A percentile compares a stretch with the other conserved stretches of the same genome.
These are phyloP conservation scores for Spinellus fusiger DNA, from an alignment of 192 early-diverging fungal species.

Conservation along the genomic window DNA sequence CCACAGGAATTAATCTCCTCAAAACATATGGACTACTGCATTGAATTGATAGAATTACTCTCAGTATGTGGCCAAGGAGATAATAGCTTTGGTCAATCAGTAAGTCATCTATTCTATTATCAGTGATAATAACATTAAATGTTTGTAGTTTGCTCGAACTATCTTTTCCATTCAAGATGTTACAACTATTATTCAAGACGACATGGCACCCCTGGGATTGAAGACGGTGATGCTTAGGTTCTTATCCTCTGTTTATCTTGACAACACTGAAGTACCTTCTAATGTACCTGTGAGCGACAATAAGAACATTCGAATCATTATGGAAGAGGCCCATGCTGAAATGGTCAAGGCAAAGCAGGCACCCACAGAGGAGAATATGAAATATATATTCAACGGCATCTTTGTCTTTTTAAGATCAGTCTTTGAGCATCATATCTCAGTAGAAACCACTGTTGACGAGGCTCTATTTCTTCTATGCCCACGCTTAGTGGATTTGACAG, in stretches of 20 bases:
- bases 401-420: slow-evolving; percentile 12
- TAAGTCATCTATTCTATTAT: slow-evolving; percentile 4
- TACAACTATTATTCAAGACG: not conserved
- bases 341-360: not conserved
- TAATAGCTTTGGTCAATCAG: slow-evolving; percentile 21
- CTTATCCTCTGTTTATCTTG: slow-evolving; percentile 14
- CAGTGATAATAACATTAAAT: not conserved
- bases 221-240: slow-evolving; percentile 13
- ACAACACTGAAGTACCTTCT: slow-evolving; percentile 11
- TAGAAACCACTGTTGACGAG: slow-evolving; percentile 6
- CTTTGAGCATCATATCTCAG: slow-evolving; percentile 15
- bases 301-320: not conserved
- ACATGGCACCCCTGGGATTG: not conserved
- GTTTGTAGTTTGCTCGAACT: slow-evolving; percentile 16
- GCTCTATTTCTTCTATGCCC: slow-evolving; percentile 2
- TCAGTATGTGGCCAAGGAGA: slow-evolving; percentile 20
- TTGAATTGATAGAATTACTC: slow-evolving; percentile 14
- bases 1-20: slow-evolving; percentile 4
- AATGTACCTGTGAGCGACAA: slow-evolving; percentile 3
- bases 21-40: slow-evolving; percentile 8
- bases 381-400: slow-evolving; percentile 8
- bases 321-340: not conserved
- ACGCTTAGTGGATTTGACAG: not conserved
- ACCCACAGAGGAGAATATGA: not conserved
- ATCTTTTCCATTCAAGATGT: slow-evolving; percentile 15